phyloP scores from a whole-genome alignment of 2,329 filamentous ascomycete genomes.

The Tolypocladium nubicola region DNA sequence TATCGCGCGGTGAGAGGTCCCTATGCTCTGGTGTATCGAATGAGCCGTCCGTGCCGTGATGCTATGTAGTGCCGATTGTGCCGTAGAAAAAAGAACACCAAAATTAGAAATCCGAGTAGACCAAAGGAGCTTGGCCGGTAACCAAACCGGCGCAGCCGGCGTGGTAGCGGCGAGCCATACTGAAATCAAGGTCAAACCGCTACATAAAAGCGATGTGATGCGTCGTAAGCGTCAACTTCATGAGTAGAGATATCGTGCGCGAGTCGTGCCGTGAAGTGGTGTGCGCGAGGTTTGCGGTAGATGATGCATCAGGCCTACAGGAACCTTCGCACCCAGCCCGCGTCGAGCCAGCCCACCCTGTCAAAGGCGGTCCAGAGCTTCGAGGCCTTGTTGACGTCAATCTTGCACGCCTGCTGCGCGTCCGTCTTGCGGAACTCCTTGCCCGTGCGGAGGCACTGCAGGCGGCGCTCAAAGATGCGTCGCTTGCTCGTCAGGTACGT shows the following conservation, averaged over 20 bases:
- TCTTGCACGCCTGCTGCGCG: slow-evolving; percentile 93
- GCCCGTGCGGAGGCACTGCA: slow-evolving; percentile 53
- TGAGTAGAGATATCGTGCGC: background rate
- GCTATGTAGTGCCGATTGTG: slow-evolving; percentile 9
- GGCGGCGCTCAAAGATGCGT: slow-evolving; percentile 71
- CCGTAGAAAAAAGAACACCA: slow-evolving; percentile 1
- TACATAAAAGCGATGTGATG: background rate
- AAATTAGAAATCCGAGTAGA: slow-evolving; percentile 4
- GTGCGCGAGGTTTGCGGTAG: background rate
- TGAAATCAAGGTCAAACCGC: background rate
- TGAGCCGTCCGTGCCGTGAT: slow-evolving; percentile 22
- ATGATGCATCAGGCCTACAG: slow-evolving; percentile 10
- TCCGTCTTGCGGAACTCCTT: slow-evolving; percentile 94
- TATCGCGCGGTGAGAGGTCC: slow-evolving; percentile 21
- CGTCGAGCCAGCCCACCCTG: slow-evolving; percentile 71
- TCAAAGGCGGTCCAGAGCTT: slow-evolving; percentile 88
- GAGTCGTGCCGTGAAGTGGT: background rate
- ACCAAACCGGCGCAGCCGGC: background rate
- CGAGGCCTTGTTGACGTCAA: slow-evolving; percentile 95
- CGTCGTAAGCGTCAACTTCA: background rate
- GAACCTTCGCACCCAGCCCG: slow-evolving; percentile 29
- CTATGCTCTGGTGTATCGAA: slow-evolving; percentile 24
- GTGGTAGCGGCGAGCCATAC: background rate
- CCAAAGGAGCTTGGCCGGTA: background rate
- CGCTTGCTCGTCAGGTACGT: slow-evolving; percentile 91